Base-by-base conservation (phyloP, 768 basidiomycete species). In the Hemileccinum rubropunctum region DNA sequence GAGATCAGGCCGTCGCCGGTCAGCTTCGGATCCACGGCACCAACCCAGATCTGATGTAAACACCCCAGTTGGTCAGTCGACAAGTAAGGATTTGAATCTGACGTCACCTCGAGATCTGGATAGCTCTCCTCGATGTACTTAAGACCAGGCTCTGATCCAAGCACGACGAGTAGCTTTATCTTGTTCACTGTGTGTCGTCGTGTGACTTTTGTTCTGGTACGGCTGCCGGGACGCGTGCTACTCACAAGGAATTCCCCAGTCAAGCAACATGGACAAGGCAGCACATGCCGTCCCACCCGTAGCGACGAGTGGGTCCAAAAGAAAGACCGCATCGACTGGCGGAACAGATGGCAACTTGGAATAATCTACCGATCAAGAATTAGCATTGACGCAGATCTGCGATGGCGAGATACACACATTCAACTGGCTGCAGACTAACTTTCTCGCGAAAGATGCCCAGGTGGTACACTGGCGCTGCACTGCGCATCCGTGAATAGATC, bases 241-340 rank as follows among this genome's bases (percentile, higher is more conserved):
- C 78, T 54, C 57, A 88, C 90, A 51, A 14, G 84, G 75, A 58
- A 91, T 76, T 26, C 90, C 89, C 90, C 89, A 91, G 47, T 91
- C 91, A 2, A 76, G 59, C 45, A 95, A 77, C 91, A 97, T 98
- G 44, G 78, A 62, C 48, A 98, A 66, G 9, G 95, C 95, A 15
- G 95, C 94, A 54, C 80, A 78, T 3, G 90, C 92, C 4, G 95
- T 98, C 11, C 92, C 90, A 45, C 94, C 95, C 3, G 95, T 98
- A 0, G 95, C 95, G 59, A 98, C 85, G 28, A 98, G 71, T 15
- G 95, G 95, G 58, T 98, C 95, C 27, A 98, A 76, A 20, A 98
- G 73, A 71, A 84, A 91, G n/a, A 93, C 84, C 35, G 80, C 69
- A 61, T 98, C 95, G 13, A 95, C 80, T 0, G 86, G 82, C 4